These are phyloP conservation scores for Pistacia vera DNA, from an alignment of 345 rosid species.

Conservation along the genomic window DNA sequence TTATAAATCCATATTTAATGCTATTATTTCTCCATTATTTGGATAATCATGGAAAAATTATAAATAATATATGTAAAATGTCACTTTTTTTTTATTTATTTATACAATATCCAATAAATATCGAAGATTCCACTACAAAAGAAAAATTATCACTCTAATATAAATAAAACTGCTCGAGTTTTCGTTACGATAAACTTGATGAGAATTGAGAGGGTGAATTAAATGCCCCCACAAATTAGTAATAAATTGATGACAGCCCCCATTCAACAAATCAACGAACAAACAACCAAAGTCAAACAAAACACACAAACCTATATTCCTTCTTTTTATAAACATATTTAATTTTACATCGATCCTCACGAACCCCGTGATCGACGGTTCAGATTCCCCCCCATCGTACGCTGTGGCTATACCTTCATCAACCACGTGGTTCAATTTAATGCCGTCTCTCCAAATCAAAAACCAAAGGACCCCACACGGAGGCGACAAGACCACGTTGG, in stretches of 20 bases:
- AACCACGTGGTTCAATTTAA: slow-evolving; percentile 28
- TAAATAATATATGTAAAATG: too few relatives aligned
- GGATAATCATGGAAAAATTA: too few relatives aligned
- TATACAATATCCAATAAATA: too few relatives aligned
- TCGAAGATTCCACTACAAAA: too few relatives aligned
- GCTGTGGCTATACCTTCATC: background rate
- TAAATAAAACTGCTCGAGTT: too few relatives aligned
- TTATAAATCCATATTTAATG: too few relatives aligned
- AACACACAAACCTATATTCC: background rate
- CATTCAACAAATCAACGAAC: slow-evolving; percentile 7
- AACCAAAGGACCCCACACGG: background rate
- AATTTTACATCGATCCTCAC: background rate
- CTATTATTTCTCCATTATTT: too few relatives aligned
- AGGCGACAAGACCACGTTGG: slow-evolving; percentile 20
- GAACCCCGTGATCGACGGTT: slow-evolving; percentile 9
- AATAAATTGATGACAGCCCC: slow-evolving; percentile 19
- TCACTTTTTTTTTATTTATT: too few relatives aligned
- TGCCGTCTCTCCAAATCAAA: slow-evolving; percentile 6
- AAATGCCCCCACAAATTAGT: background rate
- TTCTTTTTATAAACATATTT: background rate
- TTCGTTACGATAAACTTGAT: too few relatives aligned
- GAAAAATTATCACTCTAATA: too few relatives aligned
- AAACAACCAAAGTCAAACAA: background rate
- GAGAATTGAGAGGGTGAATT: background rate
- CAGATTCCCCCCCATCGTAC: slow-evolving; percentile 20